phyloP scores from a whole-genome alignment of 148 eudicot genomes.

The Polygonum aviculare region DNA sequence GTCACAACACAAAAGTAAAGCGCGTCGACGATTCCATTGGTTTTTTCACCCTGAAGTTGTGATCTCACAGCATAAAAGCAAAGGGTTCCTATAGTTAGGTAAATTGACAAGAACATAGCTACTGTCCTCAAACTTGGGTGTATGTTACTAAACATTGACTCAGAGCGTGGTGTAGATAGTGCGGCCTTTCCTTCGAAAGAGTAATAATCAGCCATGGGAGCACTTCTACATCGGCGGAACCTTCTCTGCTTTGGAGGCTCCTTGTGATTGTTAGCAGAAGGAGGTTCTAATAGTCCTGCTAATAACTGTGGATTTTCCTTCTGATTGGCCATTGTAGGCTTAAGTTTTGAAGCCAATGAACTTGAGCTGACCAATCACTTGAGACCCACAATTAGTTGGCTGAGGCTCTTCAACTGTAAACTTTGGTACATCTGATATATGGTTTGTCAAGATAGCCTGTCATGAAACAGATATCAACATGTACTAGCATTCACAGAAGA shows the following conservation, averaged over 20 bases:
- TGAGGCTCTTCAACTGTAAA: neutral
- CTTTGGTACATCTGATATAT: neutral
- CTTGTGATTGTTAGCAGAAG: neutral
- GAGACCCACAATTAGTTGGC: neutral
- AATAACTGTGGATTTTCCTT: neutral
- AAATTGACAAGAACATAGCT: slow-evolving; percentile 32
- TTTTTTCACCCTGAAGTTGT: slow-evolving; percentile 55
- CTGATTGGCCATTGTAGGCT: neutral
- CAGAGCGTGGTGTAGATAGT: slow-evolving; percentile 17
- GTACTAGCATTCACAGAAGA: too few species aligned
- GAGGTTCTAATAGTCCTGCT: neutral
- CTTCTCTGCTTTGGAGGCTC: slow-evolving; percentile 10
- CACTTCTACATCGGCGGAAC: slow-evolving; percentile 14
- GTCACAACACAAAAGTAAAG: slow-evolving; percentile 84
- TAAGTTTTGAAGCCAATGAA: neutral
- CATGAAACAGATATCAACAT: neutral
- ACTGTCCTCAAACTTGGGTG: slow-evolving; percentile 66
- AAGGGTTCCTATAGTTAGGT: slow-evolving; percentile 40
- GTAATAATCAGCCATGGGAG: slow-evolving; percentile 1
- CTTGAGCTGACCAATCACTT: neutral
- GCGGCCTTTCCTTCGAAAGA: slow-evolving; percentile 16
- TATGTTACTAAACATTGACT: slow-evolving; percentile 24
- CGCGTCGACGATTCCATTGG: slow-evolving; percentile 61
- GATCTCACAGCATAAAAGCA: slow-evolving; percentile 47
- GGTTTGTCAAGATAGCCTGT: neutral